Base-by-base conservation (phyloP, 192 early-diverging fungal species). In the Gonapodya prolifera region DNA sequence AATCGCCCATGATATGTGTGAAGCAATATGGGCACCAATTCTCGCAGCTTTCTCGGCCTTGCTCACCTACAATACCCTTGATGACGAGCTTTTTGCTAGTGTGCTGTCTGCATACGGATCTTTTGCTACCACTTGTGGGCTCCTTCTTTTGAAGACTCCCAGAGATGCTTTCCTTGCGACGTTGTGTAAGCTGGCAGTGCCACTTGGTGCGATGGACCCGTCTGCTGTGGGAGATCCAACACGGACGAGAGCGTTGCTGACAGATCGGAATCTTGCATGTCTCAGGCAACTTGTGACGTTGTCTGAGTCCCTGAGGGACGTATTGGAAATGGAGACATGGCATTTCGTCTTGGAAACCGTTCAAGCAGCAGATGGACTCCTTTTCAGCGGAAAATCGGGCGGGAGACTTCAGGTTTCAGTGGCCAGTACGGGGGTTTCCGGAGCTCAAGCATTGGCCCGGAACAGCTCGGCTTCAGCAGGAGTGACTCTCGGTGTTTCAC, bases 111-210 rank as follows among this genome's bases (percentile, higher is more conserved):
- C 93, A 0, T 92, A 90, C 78, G 89, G 90, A 75, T 88, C 88
- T 76, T 91, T 94, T 73, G 93, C 91, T 0, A 90, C 87, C 30
- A 88, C 96, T 0, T 88, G 94, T 45, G 96, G 94, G 18, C 89
- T 94, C 13, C 81, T 97, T 32, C 91, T 90, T 1, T 84, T 98
- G 16, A 83, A 80, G 1, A 89, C 91, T 29, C 91, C 94, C 28
- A 88, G 96, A 23, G 93, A 99, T 83, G 91, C 93, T 0, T 91
- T 97, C 77, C 76, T 99, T 61, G 87, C 91, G 0, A 87, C 90
- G 35, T 86, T 98, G n/a, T 96, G 94, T 79, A 92, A 93, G 77
- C 86, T 87, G 69, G 88, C 91, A n/a, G 81, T 96, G 30, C 95
- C 97, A 2, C 80, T 85, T n/a, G 83, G 45, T 61, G 45, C 45